Evolutionary conservation across 805 yeast species (phyloP), one percentile per base, ranked within the genome.

Genomic region (Wickerhamiella nectarea): DNA sequence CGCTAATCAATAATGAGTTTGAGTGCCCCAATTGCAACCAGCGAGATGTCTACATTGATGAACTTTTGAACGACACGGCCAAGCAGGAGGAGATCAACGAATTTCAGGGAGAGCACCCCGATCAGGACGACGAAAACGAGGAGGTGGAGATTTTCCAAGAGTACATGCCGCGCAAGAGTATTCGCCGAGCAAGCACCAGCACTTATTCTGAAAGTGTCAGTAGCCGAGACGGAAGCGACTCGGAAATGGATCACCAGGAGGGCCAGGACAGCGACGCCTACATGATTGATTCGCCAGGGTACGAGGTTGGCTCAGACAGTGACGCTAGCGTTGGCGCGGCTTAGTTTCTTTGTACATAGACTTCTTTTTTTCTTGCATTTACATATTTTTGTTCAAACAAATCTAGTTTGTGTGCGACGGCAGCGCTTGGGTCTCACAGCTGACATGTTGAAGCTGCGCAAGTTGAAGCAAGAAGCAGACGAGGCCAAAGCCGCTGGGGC

Each of bases 11-110:
- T 21, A 72, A 76, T 45, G 97, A 89, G 56, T 89, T 89, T 63
- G 76, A 74, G 31, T 89, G 98, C 63, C 97, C 98, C 4, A 78
- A 76, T 50, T 89, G 98, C 65, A 74, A 71, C 2, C 71, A 69
- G 14, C 75, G 73, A 19, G 95, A 86, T 46, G 69, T 83, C 1
- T 76, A 76, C 48, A 67, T 89, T 39, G 98, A 89, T 60, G 71
- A 78, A 14, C 65, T 89, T 37, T 66, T 67, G 4, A 67, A 69
- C 1, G 86, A 84, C 56, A 66, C 67, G 38, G 82, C 72, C n/a
- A 65, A 75, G 56, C 72, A 72, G 44, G 59, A 62, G 25, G 69
- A 73, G 44, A 71, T 87, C 68, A 44, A 61, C 53, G 47, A 36
- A 25, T 28, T 20, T 10, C 28, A 8, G 43, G 43, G 19, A 18